Conservation (phyloP, 495 filamentous ascomycete species). For the Chlorociboria aeruginascens region DNA sequence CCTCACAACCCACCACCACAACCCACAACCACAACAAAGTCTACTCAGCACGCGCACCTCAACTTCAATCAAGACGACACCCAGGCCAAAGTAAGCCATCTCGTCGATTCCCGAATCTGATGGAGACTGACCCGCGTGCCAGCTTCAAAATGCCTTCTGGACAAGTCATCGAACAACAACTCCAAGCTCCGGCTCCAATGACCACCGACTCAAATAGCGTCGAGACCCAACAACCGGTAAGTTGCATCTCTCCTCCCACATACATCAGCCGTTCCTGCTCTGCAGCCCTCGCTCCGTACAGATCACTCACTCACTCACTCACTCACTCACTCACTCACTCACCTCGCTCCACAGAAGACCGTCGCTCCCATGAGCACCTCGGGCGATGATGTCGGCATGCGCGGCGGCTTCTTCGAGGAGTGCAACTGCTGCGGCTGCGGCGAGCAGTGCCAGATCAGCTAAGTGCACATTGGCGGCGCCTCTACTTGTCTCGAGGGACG, state of each 20-base stretch:
- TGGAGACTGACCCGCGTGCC: too few relatives aligned
- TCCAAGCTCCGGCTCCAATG: constrained; percentile 13
- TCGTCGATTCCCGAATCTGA: too few relatives aligned
- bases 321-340: not conserved
- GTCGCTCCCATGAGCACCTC: constrained; percentile 11
- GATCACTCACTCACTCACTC: not conserved
- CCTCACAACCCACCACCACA: too few relatives aligned
- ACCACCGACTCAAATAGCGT: constrained; percentile 1
- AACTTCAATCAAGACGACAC: too few relatives aligned
- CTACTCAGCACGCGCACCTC: too few relatives aligned
- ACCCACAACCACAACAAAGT: too few relatives aligned
- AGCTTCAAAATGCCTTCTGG: constrained; percentile 5
- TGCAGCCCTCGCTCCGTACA: too few relatives aligned
- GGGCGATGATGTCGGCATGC: constrained; percentile 7
- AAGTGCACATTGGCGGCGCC: too few relatives aligned
- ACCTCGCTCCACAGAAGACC: not conserved
- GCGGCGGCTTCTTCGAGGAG: constrained; percentile 4
- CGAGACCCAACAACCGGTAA: constrained; percentile 13
- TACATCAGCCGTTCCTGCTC: not conserved
- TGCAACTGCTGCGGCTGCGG: too few relatives aligned
- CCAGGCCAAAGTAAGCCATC: too few relatives aligned
- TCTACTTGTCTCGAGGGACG: too few relatives aligned
- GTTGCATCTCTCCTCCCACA: not conserved
- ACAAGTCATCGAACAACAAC: constrained; percentile 13
- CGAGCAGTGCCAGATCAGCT: too few relatives aligned